Evolutionary conservation across 148 eudicot genomes (phyloP), one percentile per base, ranked within the genome.

Genomic region (Polygonum aviculare): DNA sequence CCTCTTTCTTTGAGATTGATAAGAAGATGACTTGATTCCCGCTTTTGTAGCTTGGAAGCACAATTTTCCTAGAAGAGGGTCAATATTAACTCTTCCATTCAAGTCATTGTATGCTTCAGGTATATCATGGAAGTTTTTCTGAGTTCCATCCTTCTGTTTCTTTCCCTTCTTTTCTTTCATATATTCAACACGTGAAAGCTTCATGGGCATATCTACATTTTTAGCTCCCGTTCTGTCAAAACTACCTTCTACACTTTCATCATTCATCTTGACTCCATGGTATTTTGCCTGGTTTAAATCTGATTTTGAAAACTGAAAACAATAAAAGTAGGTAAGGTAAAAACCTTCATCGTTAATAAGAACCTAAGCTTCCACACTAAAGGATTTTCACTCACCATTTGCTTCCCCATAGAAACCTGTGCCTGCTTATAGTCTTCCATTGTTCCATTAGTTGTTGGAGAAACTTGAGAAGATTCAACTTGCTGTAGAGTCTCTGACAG

Each of bases 151-250:
- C 78, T 74, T 75, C 35, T 45, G 78, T 81, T 82, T 84, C 81
- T 81, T 81, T 78, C 38, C 78, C 44, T 78, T 75, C 73, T 73
- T 79, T 77, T 69, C 84, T 77, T 75, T 79, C 72, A 59, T 84
- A 65, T 57, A 71, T 38, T 78, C 81, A 33, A 41, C 44, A 26
- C 41, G 40, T 40, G 71, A 78, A 71, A 60, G 79, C 74, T 40
- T 75, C 75, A 76, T 69, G 18, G 69, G 1, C 51, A 40, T 39
- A 39, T 79, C 80, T 35, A 75, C 80, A 41, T 40, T 77, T 77
- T 77, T 81, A 18, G 70, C 69, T 74, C 74, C 73, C 44, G 48
- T 77, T 39, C 77, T 54, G 14, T 65, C 79, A 50, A 79, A 54
- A 77, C 79, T 77, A 63, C 69, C 75, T 38, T 81, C 79, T 11